phyloP scores from a whole-genome alignment of 257 asterid genomes.

The Verbena officinalis region DNA sequence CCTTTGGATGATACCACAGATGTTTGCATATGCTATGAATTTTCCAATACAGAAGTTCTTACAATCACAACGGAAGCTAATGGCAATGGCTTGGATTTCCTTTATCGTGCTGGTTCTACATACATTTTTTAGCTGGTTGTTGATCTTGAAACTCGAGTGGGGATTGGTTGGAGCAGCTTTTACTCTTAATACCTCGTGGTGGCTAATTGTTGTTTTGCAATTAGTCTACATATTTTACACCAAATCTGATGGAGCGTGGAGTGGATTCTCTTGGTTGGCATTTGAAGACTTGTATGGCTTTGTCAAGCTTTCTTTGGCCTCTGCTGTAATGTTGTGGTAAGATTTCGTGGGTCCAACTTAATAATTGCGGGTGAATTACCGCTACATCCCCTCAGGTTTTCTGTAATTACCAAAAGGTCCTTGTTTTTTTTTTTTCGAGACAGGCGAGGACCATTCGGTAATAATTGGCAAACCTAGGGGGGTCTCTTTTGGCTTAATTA shows the following conservation, averaged over 20 bases:
- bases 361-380: too few species aligned
- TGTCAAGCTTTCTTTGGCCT: slow-evolving; percentile 72
- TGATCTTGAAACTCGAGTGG: slow-evolving; percentile 62
- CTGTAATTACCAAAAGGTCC: too few species aligned
- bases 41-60: slow-evolving; percentile 84
- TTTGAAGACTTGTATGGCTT: slow-evolving; percentile 67
- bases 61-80: slow-evolving; percentile 77
- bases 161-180: slow-evolving; percentile 80
- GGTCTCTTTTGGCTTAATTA: too few species aligned
- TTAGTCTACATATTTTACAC: slow-evolving; percentile 54
- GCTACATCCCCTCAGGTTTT: too few species aligned
- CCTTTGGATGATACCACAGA: slow-evolving; percentile 75
- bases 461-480: too few species aligned
- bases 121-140: slow-evolving; percentile 62
- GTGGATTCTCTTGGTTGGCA: slow-evolving; percentile 78
- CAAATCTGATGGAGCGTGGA: slow-evolving; percentile 80
- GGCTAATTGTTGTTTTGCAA: slow-evolving; percentile 65
- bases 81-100: slow-evolving; percentile 76
- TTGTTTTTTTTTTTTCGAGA: too few species aligned
- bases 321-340: slow-evolving; percentile 86
- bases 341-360: neutral
- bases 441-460: too few species aligned
- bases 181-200: slow-evolving; percentile 66
- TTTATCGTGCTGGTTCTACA: slow-evolving; percentile 51
- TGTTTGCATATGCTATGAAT: slow-evolving; percentile 74